Percentiles rank a stretch among this genome's conserved stretches.
Evolutionary conservation across 495 filamentous ascomycete genomes (phyloP).

Genomic region (Hyphodiscus hymeniophilus): DNA sequence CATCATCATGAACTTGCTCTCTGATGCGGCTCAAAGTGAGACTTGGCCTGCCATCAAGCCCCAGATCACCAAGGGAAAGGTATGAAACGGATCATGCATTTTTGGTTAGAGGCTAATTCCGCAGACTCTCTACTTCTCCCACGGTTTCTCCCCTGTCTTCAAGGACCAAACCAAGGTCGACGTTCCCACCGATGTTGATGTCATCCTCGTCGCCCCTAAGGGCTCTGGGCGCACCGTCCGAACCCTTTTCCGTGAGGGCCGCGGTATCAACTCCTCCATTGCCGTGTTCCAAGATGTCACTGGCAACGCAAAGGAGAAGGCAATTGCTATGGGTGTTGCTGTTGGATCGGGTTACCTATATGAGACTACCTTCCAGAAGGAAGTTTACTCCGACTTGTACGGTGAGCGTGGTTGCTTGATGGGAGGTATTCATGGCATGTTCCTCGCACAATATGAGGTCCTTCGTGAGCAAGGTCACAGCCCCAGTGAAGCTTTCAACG

Average conservation of each 20-base stretch:
- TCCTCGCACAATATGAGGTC: constrained; percentile 99
- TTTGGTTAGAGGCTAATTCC: constrained; percentile 13
- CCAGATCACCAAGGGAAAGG: constrained; percentile 95
- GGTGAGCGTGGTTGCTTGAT: constrained; percentile 99
- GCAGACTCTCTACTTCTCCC: constrained; percentile 98
- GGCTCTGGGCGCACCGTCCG: constrained; percentile 97
- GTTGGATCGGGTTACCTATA: constrained; percentile 97
- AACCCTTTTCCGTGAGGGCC: constrained; percentile 93
- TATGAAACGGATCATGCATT: constrained; percentile 26
- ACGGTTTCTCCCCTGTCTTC: constrained; percentile 99
- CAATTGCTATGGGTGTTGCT: constrained; percentile 91
- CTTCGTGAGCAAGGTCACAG: constrained; percentile 95
- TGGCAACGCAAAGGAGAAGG: constrained; percentile 96
- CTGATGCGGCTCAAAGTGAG: constrained; percentile 94
- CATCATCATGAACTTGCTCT: constrained; percentile 98
- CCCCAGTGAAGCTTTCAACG: constrained; percentile 98
- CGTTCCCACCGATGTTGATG: constrained; percentile 87
- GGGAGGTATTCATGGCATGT: constrained; percentile 99
- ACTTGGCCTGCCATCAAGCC: constrained; percentile 98
- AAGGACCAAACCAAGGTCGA: constrained; percentile 99
- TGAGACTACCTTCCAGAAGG: constrained; percentile 99
- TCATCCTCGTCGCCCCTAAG: constrained; percentile 98
- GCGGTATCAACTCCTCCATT: constrained; percentile 98
- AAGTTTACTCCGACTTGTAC: constrained; percentile 98
- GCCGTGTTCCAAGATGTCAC: constrained; percentile 99